phyloP scores from a whole-genome alignment of 306 rosid species.

The Vigna hirtella region DNA sequence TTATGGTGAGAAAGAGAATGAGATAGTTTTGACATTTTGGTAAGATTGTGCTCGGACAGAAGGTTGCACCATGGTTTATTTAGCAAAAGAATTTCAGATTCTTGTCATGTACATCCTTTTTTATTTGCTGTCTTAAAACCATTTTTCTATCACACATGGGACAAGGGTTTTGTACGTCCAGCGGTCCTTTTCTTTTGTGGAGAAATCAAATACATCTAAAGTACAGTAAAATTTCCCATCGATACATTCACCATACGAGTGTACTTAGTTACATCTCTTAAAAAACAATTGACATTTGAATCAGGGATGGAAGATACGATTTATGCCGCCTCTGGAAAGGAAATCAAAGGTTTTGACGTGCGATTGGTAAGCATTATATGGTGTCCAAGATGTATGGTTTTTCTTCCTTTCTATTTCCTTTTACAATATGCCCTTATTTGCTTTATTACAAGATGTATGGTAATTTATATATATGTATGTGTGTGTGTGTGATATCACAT shows the following conservation, averaged over 20 bases:
- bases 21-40: neutral
- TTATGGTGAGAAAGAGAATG: neutral
- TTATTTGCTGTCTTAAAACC: neutral
- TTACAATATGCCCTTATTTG: conserved; percentile 11
- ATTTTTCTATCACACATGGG: neutral
- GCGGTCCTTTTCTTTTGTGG: neutral
- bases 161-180: neutral
- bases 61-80: neutral
- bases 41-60: neutral
- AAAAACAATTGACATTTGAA: conserved; percentile 46
- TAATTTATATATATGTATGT: no score
- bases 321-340: conserved; percentile 78
- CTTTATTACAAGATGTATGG: neutral
- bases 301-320: conserved; percentile 84
- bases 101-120: neutral
- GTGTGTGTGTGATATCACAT: neutral
- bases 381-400: conserved; percentile 32
- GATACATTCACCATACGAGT: neutral
- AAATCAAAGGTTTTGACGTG: conserved; percentile 87
- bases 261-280: conserved; percentile 24
- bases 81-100: neutral
- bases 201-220: neutral
- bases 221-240: neutral
- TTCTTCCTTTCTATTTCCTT: conserved; percentile 15
- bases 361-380: conserved; percentile 69